Percentiles rank a stretch among this genome's conserved stretches.
Evolutionary conservation across 257 asterid species (phyloP).

Genomic region (Misopates orontium): DNA sequence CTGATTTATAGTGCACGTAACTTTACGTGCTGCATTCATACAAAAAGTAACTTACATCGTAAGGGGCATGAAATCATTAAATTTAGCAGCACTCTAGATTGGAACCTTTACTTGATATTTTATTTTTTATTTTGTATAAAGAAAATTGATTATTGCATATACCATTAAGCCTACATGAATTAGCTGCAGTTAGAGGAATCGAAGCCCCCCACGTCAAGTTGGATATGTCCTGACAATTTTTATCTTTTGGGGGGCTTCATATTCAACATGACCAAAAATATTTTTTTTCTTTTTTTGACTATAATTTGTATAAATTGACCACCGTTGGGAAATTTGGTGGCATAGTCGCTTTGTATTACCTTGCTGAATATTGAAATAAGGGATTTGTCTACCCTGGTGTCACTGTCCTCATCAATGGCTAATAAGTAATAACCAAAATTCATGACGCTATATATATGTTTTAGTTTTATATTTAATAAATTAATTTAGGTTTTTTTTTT

Average conservation of each 20-base stretch:
- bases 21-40: too few relatives aligned
- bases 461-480: neutral
- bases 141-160: neutral
- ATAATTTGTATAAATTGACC: conserved; percentile 22
- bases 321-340: conserved; percentile 21
- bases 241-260: neutral
- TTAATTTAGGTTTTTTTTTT: too few relatives aligned
- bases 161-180: neutral
- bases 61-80: too few relatives aligned
- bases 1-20: too few relatives aligned
- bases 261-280: neutral
- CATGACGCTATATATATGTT: too few relatives aligned
- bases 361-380: neutral
- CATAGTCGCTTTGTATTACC: neutral
- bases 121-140: too few relatives aligned
- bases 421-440: neutral
- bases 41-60: too few relatives aligned
- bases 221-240: neutral
- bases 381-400: neutral
- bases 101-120: too few relatives aligned
- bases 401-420: neutral
- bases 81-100: too few relatives aligned
- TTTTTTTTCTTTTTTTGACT: neutral
- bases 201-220: neutral
- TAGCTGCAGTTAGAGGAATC: neutral